Evolutionary conservation across 2,329 filamentous ascomycete genomes (phyloP), one percentile per base, ranked within the genome.

Genomic region (Saccharata proteae): DNA sequence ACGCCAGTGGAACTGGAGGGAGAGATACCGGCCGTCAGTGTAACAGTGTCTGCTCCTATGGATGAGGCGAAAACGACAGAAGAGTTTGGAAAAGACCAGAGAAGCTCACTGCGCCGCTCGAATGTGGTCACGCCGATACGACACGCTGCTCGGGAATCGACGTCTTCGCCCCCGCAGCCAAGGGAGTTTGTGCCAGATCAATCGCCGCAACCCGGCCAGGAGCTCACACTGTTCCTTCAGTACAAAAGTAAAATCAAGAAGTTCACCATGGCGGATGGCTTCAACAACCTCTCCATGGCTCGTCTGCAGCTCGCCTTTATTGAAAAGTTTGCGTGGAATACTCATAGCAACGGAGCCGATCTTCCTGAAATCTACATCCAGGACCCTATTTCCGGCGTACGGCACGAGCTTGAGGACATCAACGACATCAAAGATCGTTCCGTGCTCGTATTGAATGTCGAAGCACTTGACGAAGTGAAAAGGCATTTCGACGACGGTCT

Each of bases 241-340:
- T 94, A 96, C 61, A 93, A 92, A 53, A 90, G 80, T 45, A 90
- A 90, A 52, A 86, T 96, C 44, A 96, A 94, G 59, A 96, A 96
- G 54, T 92, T 92, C 51, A 75, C 93, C 11, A 69, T 96, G 19
- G 63, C 82, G 1, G 85, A 92, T 51, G 88, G 88, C 1, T 77
- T 78, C 42, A 76, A 77, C 18, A 84, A 88, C 39, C 66, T 98
- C 8, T 88, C 83, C 3, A 78, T 94, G 37, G 85, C 85, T 1
- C 74, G 86, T 15, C 58, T 98, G 36, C 88, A 98, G 54, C 69
- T 98, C 16, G 88, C 90, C 1, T 98, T 98, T 46, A 98, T 98
- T 44, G 90, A 98, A 44, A 98, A 94, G 52, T 98, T 98, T 51
- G 90, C 88, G 0, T 98, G 92, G 86, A 96, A 93, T 46, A 94